Percentiles rank a stretch among this genome's conserved stretches.
Conservation (phyloP, 1,139 yeast species). For the Candida tunisiensis region DNA sequence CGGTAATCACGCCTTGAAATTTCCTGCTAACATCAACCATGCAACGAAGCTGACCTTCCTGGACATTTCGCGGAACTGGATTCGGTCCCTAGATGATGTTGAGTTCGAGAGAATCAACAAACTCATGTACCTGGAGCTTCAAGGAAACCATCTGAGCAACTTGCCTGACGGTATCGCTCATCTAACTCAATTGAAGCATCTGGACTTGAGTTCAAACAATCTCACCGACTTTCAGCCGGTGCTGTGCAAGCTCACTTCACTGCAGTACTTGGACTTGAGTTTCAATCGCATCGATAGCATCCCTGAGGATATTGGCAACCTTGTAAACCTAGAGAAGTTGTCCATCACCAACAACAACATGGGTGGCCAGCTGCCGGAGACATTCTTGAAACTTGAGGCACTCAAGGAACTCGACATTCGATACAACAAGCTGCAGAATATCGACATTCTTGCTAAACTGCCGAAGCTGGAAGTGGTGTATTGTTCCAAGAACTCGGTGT, state of each 20-base stretch:
- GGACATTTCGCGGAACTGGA: conserved; percentile 31
- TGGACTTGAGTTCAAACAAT: conserved; percentile 72
- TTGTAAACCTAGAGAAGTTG: conserved; percentile 46
- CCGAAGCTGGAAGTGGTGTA: conserved; percentile 57
- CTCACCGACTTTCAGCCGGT: conserved; percentile 54
- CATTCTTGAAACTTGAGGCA: conserved; percentile 33
- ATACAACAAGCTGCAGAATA: conserved; percentile 49
- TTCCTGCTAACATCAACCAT: conserved; percentile 58
- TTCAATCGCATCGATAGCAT: conserved; percentile 52
- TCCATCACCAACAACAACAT: conserved; percentile 64
- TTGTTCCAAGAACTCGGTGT: conserved; percentile 63
- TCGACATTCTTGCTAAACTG: conserved; percentile 46
- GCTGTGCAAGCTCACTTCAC: conserved; percentile 40
- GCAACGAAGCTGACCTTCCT: conserved; percentile 53
- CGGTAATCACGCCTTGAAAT: conserved; percentile 53
- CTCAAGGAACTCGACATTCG: conserved; percentile 65
- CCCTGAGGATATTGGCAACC: conserved; percentile 45
- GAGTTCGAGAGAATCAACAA: conserved; percentile 12
- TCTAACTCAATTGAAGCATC: conserved; percentile 35
- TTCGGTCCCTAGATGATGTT: conserved; percentile 15
- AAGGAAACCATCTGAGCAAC: conserved; percentile 55
- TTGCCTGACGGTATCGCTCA: conserved; percentile 50
- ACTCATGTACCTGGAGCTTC: conserved; percentile 21
- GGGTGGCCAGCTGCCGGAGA: conserved; percentile 35
- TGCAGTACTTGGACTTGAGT: conserved; percentile 62